Conservation (phyloP, 345 rosid genomes). For the Citrus reticulata region DNA sequence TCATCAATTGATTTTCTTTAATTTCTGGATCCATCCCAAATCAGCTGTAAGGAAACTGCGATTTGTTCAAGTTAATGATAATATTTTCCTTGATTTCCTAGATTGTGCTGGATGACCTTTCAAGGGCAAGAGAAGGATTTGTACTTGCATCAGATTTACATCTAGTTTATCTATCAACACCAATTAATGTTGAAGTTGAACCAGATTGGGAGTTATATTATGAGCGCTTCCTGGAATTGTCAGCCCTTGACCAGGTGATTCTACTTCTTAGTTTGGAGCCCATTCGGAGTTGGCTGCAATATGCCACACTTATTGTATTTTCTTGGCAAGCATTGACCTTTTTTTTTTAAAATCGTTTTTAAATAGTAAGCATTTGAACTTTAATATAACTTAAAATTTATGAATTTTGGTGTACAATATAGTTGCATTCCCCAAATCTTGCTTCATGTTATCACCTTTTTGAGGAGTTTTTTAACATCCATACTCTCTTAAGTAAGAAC, state of each 20-base stretch:
- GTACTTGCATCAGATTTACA: slow-evolving; percentile 97
- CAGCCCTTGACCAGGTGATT: slow-evolving; percentile 81
- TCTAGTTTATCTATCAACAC: slow-evolving; percentile 86
- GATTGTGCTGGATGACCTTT: slow-evolving; percentile 95
- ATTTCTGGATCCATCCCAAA: background rate
- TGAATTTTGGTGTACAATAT: background rate
- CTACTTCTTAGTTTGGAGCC: slow-evolving; percentile 2
- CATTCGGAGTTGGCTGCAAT: background rate
- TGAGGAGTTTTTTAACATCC: background rate
- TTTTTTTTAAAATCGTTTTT: too few relatives aligned
- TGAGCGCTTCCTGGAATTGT: slow-evolving; percentile 82
- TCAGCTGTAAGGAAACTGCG: background rate
- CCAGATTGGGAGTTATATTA: slow-evolving; percentile 97
- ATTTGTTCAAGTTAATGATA: slow-evolving; percentile 3
- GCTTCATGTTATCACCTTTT: background rate
- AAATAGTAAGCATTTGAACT: background rate
- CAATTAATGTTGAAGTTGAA: slow-evolving; percentile 88
- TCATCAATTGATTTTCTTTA: background rate
- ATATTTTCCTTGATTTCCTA: slow-evolving; percentile 33
- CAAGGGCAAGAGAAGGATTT: slow-evolving; percentile 95
- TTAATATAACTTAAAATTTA: background rate
- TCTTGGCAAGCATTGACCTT: background rate
- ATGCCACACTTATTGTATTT: background rate
- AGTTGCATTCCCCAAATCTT: background rate
- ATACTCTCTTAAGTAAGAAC: background rate